Evolutionary conservation across 2,329 filamentous ascomycete species (phyloP).

Genomic region (Colletotrichum somersetense): DNA sequence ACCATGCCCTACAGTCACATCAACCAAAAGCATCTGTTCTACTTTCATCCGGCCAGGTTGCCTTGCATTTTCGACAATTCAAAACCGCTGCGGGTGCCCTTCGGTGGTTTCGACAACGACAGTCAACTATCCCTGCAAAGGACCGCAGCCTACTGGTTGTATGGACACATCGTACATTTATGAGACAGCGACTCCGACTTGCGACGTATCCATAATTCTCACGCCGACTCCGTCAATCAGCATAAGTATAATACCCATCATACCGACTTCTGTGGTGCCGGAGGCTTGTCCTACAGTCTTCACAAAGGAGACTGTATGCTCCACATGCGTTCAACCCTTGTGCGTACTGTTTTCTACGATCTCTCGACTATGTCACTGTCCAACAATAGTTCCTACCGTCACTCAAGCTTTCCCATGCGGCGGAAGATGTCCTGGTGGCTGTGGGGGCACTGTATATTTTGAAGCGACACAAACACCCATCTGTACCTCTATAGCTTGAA

Average conservation of each 20-base stretch:
- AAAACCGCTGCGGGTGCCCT: constrained; percentile 46
- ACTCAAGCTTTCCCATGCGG: constrained; percentile 24
- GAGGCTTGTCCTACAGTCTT: constrained; percentile 32
- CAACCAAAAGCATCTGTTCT: constrained; percentile 34
- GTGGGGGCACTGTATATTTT: constrained; percentile 28
- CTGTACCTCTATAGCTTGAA: constrained; percentile 1
- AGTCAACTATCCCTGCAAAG: constrained; percentile 44
- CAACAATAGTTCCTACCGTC: constrained; percentile 26
- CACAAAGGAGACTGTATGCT: constrained; percentile 20
- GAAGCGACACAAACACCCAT: constrained; percentile 27
- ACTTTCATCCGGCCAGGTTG: constrained; percentile 41
- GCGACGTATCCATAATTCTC: neutral
- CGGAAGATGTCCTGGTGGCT: constrained; percentile 30
- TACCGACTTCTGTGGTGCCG: neutral
- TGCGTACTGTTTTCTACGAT: constrained; percentile 28
- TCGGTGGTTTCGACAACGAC: constrained; percentile 43
- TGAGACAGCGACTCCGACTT: constrained; percentile 16
- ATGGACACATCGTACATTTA: constrained; percentile 25
- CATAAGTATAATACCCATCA: neutral
- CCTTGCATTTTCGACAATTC: constrained; percentile 41
- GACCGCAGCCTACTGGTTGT: constrained; percentile 36
- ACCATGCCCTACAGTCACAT: constrained; percentile 45
- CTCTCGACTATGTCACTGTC: constrained; percentile 29
- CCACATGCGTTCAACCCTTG: constrained; percentile 14
- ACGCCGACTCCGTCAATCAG: neutral